These are phyloP conservation scores for Pleodorina starrii DNA, from an alignment of 139 green algal species.

Conservation along the genomic window DNA sequence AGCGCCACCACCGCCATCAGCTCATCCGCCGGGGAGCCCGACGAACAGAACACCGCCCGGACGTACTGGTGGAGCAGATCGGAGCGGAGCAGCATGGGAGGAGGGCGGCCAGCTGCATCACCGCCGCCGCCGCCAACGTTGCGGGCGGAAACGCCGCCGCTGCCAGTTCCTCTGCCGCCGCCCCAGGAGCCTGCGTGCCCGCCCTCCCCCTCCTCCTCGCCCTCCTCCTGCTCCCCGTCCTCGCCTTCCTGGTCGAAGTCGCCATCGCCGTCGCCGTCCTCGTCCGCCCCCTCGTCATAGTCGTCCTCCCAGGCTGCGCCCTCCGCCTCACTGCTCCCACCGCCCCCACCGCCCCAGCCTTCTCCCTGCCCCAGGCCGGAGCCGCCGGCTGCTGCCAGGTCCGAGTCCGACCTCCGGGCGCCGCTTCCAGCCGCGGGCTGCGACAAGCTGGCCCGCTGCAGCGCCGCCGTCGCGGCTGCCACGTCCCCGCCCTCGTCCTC, in stretches of 20 bases:
- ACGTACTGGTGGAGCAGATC: conserved; percentile 26
- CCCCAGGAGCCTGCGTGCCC: too few species aligned
- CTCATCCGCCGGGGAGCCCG: not conserved
- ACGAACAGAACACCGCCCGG: not conserved
- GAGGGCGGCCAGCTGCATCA: not conserved
- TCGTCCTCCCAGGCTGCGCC: not conserved
- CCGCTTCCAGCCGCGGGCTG: too few species aligned
- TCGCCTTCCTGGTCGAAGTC: not conserved
- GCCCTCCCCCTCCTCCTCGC: not conserved
- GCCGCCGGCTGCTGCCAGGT: not conserved
- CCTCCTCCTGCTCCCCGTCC: not conserved
- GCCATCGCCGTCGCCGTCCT: not conserved
- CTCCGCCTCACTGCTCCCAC: not conserved
- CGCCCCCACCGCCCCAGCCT: not conserved
- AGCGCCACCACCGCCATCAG: conserved; percentile 18
- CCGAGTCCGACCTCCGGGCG: not conserved
- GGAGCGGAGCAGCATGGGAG: not conserved
- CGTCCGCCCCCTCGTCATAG: not conserved
- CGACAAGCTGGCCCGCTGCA: not conserved
- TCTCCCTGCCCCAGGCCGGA: not conserved
- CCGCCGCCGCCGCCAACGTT: not conserved
- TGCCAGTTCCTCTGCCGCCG: not conserved
- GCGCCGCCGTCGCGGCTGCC: not conserved
- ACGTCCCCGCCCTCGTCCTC: not conserved
- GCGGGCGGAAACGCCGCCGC: not conserved